A percentile compares a stretch with the other conserved stretches of the same genome.
phyloP scores from a whole-genome alignment of 1,284 basidiomycete genomes.

The Irpex sp. region DNA sequence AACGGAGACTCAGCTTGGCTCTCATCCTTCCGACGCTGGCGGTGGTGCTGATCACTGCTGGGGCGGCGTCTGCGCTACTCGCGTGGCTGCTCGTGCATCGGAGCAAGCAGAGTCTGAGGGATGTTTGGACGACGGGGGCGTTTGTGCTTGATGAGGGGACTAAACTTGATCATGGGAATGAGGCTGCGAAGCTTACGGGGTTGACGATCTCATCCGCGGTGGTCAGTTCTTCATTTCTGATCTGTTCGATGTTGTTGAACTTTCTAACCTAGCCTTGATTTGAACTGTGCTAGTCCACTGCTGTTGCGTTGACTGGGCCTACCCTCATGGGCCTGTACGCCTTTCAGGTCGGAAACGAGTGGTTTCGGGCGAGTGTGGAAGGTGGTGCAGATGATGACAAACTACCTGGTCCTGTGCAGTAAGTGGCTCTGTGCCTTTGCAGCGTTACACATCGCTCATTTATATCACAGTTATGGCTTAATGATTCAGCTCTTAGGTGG shows the following conservation, averaged over 20 bases:
- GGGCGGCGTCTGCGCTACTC: neutral
- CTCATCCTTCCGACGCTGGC: neutral
- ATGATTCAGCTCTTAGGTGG: neutral
- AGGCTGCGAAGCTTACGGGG: neutral
- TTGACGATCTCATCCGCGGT: neutral
- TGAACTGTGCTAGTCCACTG: neutral
- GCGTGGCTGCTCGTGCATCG: neutral
- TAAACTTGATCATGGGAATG: neutral
- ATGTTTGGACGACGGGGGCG: neutral
- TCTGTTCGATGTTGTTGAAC: neutral
- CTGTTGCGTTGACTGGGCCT: neutral
- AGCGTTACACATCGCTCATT: neutral
- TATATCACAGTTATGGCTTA: neutral
- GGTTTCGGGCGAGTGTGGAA: neutral
- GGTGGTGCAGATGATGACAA: neutral
- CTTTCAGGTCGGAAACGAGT: neutral
- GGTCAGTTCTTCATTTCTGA: neutral
- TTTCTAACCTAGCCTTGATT: neutral
- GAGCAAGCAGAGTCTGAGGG: neutral
- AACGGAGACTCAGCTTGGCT: neutral
- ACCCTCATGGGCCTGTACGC: neutral
- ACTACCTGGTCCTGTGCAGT: neutral
- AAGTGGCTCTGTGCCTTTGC: neutral
- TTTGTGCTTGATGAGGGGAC: neutral
- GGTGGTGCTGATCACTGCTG: neutral